Evolutionary conservation across 2,329 filamentous ascomycete species (phyloP), one percentile per base, ranked within the genome.

Genomic region (Diplodia mutila): DNA sequence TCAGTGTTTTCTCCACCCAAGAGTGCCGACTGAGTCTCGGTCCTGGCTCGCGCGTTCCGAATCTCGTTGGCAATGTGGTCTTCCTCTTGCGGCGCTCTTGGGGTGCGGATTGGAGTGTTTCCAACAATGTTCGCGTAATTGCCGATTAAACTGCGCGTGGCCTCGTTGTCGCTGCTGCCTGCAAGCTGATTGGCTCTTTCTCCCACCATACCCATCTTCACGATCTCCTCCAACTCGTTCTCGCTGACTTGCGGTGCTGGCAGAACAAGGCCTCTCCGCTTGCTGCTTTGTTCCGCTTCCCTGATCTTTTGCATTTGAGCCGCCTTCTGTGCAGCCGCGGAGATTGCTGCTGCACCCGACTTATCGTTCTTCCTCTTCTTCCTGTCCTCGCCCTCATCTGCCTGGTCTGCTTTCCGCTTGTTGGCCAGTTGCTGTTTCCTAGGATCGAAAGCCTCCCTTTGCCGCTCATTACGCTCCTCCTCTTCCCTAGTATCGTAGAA

Each of bases 51-150:
- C 57, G 97, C 97, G 77, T 99, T 98, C 68, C 90, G 89, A 70
- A 98, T 94, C 79, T 99, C 95, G 77, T 98, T 99, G 71, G 94
- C 93, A 68, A 99, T 95, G 71, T 93, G 90, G 74, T 99, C 95
- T 76, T 99, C 94, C 76, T 97, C 92, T 57, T 93, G 91, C 0
- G 95, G 91, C 3, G 94, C 95, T 78, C 90, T 89, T 3, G 95
- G 95, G 4, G 95, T 99, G 70, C 95, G 89, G 70, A 99, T 97
- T 0, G 95, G 95, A 14, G 93, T 94, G 68, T 86, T 89, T 65
- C 88, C 90, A 75, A 95, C 91, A 64, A 97, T 87, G 48, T 87
- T 89, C 18, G 91, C 88, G 78, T 99, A 99, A 72, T 93, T 92
- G 71, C 92, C 93, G 68, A 98, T 87, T 54, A 99, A 84, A 4